phyloP scores from a whole-genome alignment of 768 basidiomycete species.

The Boletellus sp. region DNA sequence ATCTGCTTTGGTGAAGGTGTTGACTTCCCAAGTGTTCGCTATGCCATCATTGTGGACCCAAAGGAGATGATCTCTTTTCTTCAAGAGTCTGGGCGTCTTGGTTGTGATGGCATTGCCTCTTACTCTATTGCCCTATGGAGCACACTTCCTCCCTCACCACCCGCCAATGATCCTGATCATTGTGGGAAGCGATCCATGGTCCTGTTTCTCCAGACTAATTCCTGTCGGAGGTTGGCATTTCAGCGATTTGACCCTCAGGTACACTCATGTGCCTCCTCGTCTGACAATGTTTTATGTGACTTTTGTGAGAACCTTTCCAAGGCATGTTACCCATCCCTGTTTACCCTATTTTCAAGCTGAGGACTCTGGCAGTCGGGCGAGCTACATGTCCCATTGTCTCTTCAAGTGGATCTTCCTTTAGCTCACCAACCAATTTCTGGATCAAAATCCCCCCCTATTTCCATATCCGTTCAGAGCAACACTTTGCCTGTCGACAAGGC shows the following conservation, averaged over 20 bases:
- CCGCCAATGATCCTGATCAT: not conserved
- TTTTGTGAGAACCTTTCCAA: not conserved
- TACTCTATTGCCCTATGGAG: slow-evolving; percentile 6
- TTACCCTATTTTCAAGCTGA: too few relatives aligned
- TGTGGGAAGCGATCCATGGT: not conserved
- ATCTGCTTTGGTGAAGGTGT: slow-evolving; percentile 8
- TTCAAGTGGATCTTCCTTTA: not conserved
- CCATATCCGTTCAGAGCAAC: too few relatives aligned
- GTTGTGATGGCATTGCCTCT: not conserved
- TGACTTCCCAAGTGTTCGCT: not conserved
- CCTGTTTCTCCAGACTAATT: not conserved
- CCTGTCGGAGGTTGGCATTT: not conserved
- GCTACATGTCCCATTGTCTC: too few relatives aligned
- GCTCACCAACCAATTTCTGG: too few relatives aligned
- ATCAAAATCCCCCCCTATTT: too few relatives aligned
- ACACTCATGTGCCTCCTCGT: not conserved
- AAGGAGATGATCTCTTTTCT: slow-evolving; percentile 9
- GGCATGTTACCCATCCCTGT: too few relatives aligned
- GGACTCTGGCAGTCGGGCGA: too few relatives aligned
- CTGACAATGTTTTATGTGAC: not conserved
- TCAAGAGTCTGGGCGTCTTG: slow-evolving; percentile 13
- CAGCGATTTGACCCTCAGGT: not conserved
- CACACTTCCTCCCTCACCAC: fast-evolving
- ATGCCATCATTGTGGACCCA: not conserved
- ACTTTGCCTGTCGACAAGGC: too few relatives aligned